Evolutionary conservation across 176 grass and related monocot genomes (phyloP), one percentile per base, ranked within the genome.

Genomic region (Zoysia japonica): DNA sequence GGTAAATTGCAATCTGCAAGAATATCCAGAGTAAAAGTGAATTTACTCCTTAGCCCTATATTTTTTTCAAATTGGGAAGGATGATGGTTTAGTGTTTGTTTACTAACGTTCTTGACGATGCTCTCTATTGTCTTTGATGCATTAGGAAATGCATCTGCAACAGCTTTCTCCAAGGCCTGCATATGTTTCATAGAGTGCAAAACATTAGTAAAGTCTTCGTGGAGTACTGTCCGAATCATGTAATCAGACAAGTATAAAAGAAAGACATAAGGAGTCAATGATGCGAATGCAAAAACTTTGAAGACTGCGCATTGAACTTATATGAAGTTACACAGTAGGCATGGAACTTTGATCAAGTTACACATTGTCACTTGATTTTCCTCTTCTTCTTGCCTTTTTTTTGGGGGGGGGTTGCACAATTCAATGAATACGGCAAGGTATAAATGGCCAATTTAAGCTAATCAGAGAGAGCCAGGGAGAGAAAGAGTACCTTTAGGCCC

Each of bases 121-220:
- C 47, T 88, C 54, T 96, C 92, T 79, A 99, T 89, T 83, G 88
- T 99, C 82, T 96, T 96, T 43, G 79, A 67, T 38, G 76, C 76
- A 61, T 86, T 90, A 57, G 96, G 81, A 77, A 96, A 72, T 86
- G 65, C 69, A 72, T 91, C 86, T 81, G 83, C 90, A 71, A 84
- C 90, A 87, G 90, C 90, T 88, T 93, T 99, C 72, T 96, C 96
- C 88, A 99, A 88, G 64, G 81, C 96, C 96, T 99, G 66, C 53
- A 91, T 70, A 74, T 76, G 67, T 52, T 79, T 42, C 43, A 88
- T 47, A 74, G 63, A 13, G 66, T 46, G 70, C 47, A 87, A 47
- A 78, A 65, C 42, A 56, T 86, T 28, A 65, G 13, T 44, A 3
- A 73, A 82, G n/a, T 53, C 6, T 49, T 61, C 39, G 11, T 69